Base-by-base conservation (phyloP, 179 eudicot genomes). In the Actinidia chinensis region DNA sequence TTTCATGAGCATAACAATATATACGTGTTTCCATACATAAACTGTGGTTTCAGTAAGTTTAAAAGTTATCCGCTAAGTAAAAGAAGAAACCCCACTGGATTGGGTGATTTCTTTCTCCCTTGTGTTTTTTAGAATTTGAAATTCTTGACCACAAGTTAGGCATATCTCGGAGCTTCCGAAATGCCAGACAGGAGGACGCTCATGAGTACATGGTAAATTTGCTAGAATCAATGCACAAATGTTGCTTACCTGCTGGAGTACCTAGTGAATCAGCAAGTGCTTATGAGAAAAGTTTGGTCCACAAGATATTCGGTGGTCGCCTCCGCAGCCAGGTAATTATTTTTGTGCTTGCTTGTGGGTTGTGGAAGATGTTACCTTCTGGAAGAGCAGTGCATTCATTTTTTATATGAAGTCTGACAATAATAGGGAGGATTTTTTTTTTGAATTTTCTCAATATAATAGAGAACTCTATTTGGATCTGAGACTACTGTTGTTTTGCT, bases 171-270 rank as follows among this genome's bases (percentile, higher is more conserved):
- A 96, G 78, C 75, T 96, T 96, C 69, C 87, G 97, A 55, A 92
- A 83, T 83, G 86, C 93, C 25, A 92, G 99, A 83, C 98, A 94
- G 83, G 98, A 96, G 86, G 99, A 96, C 86, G 99, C 99, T 22
- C 99, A 96, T 78, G 99, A 96, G 75, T 96, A 91, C 89, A 92
- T 96, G 99, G 94, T 96, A 74, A 89, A 96, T 84, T 79, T 96
- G 83, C 83, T 96, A 65, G 98, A 94, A 82, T 92, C 98, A 5
- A 96, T 96, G 99, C 98, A 96, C 79, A 96, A 86, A 73, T 96
- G 99, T 75, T 91, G 97, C 88, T 87, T 96, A 76, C 97, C 99
- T 72, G 86, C 92, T 40, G 99, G 98, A 79, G 93, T 92, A 73
- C 95, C 94, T 36, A 87, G 92, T 74, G 97, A 94, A 88, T 94